phyloP scores from a whole-genome alignment of 495 filamentous ascomycete species.

The Aspergillus mulundensis region DNA sequence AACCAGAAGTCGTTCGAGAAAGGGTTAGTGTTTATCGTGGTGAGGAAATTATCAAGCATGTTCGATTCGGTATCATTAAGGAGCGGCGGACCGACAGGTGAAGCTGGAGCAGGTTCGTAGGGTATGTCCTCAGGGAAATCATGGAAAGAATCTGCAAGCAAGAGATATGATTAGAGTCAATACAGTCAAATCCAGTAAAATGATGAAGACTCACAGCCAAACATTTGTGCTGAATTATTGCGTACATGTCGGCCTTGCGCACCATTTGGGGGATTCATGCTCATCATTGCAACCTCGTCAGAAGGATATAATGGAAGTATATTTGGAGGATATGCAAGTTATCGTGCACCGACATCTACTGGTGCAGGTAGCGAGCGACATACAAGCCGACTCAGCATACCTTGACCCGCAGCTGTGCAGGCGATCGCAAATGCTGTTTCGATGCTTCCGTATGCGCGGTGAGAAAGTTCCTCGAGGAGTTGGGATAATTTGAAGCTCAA shows the following conservation, averaged over 20 bases:
- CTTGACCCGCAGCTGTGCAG: constrained; percentile 21
- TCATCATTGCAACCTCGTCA: constrained; percentile 10
- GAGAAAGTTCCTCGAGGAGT: not conserved
- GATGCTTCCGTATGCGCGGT: not conserved
- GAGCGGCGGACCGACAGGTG: constrained; percentile 55
- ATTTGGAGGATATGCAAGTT: not conserved
- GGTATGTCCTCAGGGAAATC: constrained; percentile 50
- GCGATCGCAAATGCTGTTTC: not conserved
- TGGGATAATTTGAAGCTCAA: constrained; percentile 4
- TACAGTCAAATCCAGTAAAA: not conserved
- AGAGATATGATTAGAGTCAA: constrained; percentile 19
- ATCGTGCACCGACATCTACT: constrained; percentile 15
- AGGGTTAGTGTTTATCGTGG: constrained; percentile 52
- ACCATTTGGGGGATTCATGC: constrained; percentile 32
- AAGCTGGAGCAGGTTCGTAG: constrained; percentile 52
- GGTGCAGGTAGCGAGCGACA: constrained; percentile 28
- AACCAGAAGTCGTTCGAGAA: constrained; percentile 49
- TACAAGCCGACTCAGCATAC: constrained; percentile 30
- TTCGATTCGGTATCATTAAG: constrained; percentile 59
- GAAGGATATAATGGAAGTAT: not conserved
- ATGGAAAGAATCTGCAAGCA: constrained; percentile 36
- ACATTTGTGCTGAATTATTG: constrained; percentile 42
- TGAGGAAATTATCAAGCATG: constrained; percentile 61
- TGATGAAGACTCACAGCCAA: constrained; percentile 52
- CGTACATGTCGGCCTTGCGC: constrained; percentile 28